Evolutionary conservation across 164 flowering plant genomes (phyloP), one percentile per base, ranked within the genome.

Genomic region (Chloranthus sessilifolius): DNA sequence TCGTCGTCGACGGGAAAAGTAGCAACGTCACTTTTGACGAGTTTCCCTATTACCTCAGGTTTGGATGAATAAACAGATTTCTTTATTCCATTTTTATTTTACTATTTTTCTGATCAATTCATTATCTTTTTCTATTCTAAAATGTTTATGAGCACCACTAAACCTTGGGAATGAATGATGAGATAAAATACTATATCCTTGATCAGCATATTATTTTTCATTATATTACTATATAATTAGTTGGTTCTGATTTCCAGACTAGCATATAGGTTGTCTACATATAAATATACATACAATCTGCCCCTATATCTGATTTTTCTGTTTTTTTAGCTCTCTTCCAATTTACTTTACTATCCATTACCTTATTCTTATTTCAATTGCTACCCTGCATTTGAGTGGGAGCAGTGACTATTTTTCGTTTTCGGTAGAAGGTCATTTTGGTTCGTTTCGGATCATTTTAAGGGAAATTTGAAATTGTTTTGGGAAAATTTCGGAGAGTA

Each of bases 21-120:
- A 74, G 78, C 70, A 70, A 68, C 6, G 81, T 92, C 55, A 88
- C 91, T 17, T 86, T 92, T 42, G 83, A 88, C 11, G 60, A 83
- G 38, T 88, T 91, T 21, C 96, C 96, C 0, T 88, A 83, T 56
- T 85, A 85, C 55, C 81, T 91, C 58, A 85, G 90, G 98, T 83
- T n/a, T n/a, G n/a, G n/a, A n/a, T n/a, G n/a, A n/a, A n/a, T n/a
- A n/a, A 21, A 23, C 22, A 4, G 12, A 11, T 33, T 19, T 27
- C 6, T 9, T 27, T 1, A 5, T 46, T 30, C 15, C 6, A 7
- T 48, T 27, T 24, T 0, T 42, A 29, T 7, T 34, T n/a, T 24
- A 19, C 21, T 22, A 45, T 20, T 29, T n/a, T 44, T 21, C 15
- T 58, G 15, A 21, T 48, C 39, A 9, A 19, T 26, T 26, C 7